Conservation (phyloP, 495 filamentous ascomycete species). For the Ramalina peruviana region DNA sequence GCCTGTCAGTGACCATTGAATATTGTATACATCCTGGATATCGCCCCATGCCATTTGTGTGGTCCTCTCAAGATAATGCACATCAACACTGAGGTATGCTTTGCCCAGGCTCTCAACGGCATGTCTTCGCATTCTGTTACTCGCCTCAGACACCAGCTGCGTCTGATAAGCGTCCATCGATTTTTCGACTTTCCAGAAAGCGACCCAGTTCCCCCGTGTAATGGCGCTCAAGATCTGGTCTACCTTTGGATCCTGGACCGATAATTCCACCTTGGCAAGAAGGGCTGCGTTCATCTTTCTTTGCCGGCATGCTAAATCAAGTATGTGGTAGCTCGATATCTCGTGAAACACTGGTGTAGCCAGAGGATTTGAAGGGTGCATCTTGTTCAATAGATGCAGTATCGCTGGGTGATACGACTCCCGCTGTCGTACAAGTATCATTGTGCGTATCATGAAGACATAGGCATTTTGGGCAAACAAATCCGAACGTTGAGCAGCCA, state of each 20-base stretch:
- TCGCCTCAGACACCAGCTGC: conserved; percentile 67
- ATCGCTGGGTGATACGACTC: conserved; percentile 87
- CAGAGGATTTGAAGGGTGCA: conserved; percentile 53
- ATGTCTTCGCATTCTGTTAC: conserved; percentile 50
- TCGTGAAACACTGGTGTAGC: conserved; percentile 58
- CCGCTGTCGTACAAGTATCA: conserved; percentile 61
- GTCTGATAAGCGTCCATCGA: conserved; percentile 64
- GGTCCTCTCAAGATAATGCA: conserved; percentile 41
- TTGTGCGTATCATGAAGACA: conserved; percentile 38
- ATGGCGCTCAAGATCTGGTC: conserved; percentile 55
- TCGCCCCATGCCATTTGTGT: conserved; percentile 52
- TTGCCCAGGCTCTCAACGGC: conserved; percentile 73
- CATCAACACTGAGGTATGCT: conserved; percentile 61
- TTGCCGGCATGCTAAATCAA: conserved; percentile 79
- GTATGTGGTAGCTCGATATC: conserved; percentile 62
- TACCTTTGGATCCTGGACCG: conserved; percentile 46
- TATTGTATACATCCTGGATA: conserved; percentile 45
- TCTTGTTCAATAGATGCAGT: conserved; percentile 54
- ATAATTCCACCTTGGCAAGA: conserved; percentile 37
- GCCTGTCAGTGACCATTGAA: conserved; percentile 68
- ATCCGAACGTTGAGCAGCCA: conserved; percentile 55
- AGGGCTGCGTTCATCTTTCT: conserved; percentile 62
- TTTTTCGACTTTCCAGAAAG: conserved; percentile 57
- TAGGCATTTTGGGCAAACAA: conserved; percentile 31
- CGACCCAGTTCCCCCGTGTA: conserved; percentile 65